Evolutionary conservation across 2,329 filamentous ascomycete genomes (phyloP), one percentile per base, ranked within the genome.

Genomic region (Curvularia eragrostidis): DNA sequence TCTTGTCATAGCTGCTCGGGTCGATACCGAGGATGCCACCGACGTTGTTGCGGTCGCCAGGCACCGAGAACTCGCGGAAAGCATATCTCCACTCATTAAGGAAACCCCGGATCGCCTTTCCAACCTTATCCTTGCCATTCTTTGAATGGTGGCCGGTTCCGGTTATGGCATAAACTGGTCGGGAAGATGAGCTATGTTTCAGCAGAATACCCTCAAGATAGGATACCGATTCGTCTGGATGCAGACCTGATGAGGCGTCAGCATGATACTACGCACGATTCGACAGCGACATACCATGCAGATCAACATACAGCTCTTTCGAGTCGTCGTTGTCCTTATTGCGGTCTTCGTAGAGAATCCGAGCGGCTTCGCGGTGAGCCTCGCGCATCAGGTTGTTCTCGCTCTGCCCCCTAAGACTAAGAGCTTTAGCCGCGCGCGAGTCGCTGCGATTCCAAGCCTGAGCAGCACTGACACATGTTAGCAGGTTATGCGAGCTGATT

Each of bases 361-460:
- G 87, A 21, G 95, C 95, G 9, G 95, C 95, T 79, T 98, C 93
- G 46, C 95, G 89, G 74, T 99, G 95, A 44, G 93, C 94, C 80
- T 97, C 96, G 64, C 93, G 88, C 95, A 99, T 99, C 36, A 96
- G 84, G 66, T 96, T 92, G 71, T 99, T 98, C 80, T 99, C 95
- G 67, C 91, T 95, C 78, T 98, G 95, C 12, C 95, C 95, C 28
- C 95, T 90, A 44, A 98, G 86, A 70, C 92, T 97, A 48, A 98
- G 85, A 30, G 94, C 94, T 80, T 98, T 98, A 59, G 95, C 95
- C 18, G 95, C 94, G 61, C 95, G 89, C 39, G 95, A 94, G 76
- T 99, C 95, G 71, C 97, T 98, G 56, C 95, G 90, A 75, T 98
- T 97, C 94, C 95, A 99, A 21, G 95, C 95, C 83, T 98, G 94